A percentile compares a stretch with the other conserved stretches of the same genome.
Evolutionary conservation across 1,139 yeast genomes (phyloP).

Genomic region (Candida sp.): DNA sequence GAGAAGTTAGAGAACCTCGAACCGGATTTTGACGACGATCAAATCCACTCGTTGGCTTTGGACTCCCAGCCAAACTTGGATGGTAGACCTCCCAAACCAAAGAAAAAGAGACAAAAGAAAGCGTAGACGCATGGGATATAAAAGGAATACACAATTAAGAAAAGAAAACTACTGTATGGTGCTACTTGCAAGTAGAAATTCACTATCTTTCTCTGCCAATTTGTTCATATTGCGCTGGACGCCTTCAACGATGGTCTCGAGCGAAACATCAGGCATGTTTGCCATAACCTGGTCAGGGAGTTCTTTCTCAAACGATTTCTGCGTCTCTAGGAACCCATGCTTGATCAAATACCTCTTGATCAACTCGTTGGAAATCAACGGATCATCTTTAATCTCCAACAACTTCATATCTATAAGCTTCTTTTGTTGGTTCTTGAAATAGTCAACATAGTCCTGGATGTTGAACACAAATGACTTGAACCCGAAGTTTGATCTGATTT

Average conservation of each 20-base stretch:
- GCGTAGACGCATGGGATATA: too few species aligned
- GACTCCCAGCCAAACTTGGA: constrained; percentile 6
- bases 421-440: constrained; percentile 33
- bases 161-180: neutral
- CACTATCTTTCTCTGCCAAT: constrained; percentile 14
- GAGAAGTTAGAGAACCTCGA: constrained; percentile 29
- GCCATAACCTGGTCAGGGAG: neutral
- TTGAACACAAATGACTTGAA: constrained; percentile 69
- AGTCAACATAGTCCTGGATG: constrained; percentile 65
- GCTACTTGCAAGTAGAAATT: constrained; percentile 23
- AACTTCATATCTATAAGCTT: constrained; percentile 21
- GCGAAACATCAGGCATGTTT: neutral
- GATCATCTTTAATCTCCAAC: constrained; percentile 25
- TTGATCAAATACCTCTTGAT: constrained; percentile 74
- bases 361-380: constrained; percentile 51
- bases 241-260: constrained; percentile 33
- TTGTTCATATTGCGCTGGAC: constrained; percentile 35
- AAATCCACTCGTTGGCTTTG: constrained; percentile 10
- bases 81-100: neutral
- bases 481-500: constrained; percentile 75
- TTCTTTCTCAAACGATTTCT: constrained; percentile 27
- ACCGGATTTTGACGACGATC: constrained; percentile 20
- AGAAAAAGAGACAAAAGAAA: constrained; percentile 10
- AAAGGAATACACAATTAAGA: too few species aligned
- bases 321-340: constrained; percentile 73